Conservation (phyloP, 2,329 filamentous ascomycete species). For the Ceratocystis eucalypticola region DNA sequence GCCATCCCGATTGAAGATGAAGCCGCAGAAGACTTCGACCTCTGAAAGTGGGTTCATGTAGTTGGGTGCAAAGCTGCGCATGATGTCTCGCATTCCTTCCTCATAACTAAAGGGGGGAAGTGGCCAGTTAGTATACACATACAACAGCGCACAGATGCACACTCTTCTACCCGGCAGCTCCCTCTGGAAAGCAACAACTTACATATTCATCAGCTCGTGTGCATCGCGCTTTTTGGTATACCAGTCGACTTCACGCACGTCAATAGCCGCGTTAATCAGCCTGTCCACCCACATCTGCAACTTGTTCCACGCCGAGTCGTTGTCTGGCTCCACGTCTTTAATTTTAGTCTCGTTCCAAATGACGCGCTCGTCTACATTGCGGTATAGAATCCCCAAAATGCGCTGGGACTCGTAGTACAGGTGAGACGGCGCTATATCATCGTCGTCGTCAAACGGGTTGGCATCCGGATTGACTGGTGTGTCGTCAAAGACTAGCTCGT, state of each 20-base stretch:
- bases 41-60: slow-evolving; percentile 34
- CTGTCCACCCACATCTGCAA: slow-evolving; percentile 25
- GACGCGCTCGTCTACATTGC: slow-evolving; percentile 55
- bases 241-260: slow-evolving; percentile 26
- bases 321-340: slow-evolving; percentile 22
- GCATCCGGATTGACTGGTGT: slow-evolving; percentile 23
- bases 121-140: not conserved
- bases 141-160: not conserved
- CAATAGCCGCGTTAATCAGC: slow-evolving; percentile 20
- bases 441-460: slow-evolving; percentile 26
- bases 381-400: slow-evolving; percentile 56
- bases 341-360: slow-evolving; percentile 44
- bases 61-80: slow-evolving; percentile 26
- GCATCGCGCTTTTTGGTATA: slow-evolving; percentile 28
- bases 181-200: slow-evolving; percentile 22
- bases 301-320: slow-evolving; percentile 33
- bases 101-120: slow-evolving; percentile 11
- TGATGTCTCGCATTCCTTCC: slow-evolving; percentile 23
- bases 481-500: slow-evolving; percentile 29
- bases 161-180: too few species aligned
- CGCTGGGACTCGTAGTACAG: slow-evolving; percentile 55
- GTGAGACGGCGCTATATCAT: slow-evolving; percentile 33
- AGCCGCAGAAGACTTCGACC: slow-evolving; percentile 42
- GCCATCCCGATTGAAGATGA: slow-evolving; percentile 39
- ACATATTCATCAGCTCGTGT: slow-evolving; percentile 35